Percentiles rank a stretch among this genome's conserved stretches.
Evolutionary conservation across 2,329 filamentous ascomycete genomes (phyloP).

Genomic region (Sporothrix luriei): DNA sequence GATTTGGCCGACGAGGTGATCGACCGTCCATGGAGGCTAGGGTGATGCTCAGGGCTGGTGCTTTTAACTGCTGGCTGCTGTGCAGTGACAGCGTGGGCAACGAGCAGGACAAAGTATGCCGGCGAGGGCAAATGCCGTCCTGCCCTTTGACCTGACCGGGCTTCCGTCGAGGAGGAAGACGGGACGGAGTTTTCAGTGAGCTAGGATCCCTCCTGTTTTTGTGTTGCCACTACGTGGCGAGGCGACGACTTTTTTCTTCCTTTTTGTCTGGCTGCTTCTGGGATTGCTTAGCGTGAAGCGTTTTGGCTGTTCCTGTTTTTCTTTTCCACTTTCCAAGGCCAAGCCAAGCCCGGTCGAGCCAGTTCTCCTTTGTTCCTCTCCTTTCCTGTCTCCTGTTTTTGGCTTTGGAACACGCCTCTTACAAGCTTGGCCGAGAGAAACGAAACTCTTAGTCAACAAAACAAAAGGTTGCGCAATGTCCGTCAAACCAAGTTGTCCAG

Average conservation of each 20-base stretch:
- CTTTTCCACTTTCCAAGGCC: background rate
- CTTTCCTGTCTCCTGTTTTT: background rate
- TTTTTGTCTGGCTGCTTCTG: background rate
- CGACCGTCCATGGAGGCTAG: background rate
- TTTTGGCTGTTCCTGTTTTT: background rate
- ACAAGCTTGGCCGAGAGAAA: background rate
- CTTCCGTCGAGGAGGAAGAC: background rate
- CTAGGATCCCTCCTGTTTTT: background rate
- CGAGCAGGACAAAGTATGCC: background rate
- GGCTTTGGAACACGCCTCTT: too few relatives aligned
- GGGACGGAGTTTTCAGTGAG: background rate
- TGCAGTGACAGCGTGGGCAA: background rate
- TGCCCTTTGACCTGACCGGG: too few relatives aligned
- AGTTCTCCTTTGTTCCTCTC: background rate
- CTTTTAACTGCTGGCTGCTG: background rate
- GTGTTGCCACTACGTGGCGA: background rate
- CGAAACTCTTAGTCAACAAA: conserved; percentile 14
- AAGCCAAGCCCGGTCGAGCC: background rate
- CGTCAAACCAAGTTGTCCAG: background rate
- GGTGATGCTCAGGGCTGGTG: background rate
- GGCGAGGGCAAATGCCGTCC: background rate
- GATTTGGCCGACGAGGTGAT: background rate
- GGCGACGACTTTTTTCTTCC: too few relatives aligned
- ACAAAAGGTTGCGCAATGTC: background rate
- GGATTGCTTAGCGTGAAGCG: background rate